phyloP scores from a whole-genome alignment of 768 basidiomycete species.

The Calvatia gigantea region DNA sequence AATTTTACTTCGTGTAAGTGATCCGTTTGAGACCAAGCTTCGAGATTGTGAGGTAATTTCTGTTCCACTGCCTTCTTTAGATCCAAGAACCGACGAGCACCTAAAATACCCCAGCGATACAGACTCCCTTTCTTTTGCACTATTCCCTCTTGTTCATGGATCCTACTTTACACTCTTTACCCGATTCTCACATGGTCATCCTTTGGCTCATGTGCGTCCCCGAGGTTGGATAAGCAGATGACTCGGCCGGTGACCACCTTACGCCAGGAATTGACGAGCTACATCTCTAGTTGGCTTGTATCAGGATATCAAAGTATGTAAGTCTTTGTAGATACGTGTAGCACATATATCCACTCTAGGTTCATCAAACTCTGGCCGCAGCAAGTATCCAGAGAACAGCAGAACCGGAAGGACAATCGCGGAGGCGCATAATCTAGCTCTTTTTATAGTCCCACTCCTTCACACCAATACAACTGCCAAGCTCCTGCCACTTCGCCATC shows the following conservation, averaged over 20 bases:
- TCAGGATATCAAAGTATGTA: neutral
- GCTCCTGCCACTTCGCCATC: conserved; percentile 59
- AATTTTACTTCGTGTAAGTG: neutral
- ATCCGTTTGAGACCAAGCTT: too few relatives aligned
- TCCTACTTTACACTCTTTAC: too few relatives aligned
- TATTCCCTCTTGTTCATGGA: too few relatives aligned
- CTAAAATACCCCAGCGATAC: too few relatives aligned
- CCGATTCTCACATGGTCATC: too few relatives aligned
- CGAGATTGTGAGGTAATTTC: too few relatives aligned
- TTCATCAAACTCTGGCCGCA: neutral
- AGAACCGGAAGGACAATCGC: neutral
- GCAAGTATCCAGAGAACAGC: neutral
- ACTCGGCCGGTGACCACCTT: too few relatives aligned
- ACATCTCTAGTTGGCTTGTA: neutral
- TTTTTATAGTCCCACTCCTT: conserved; percentile 79
- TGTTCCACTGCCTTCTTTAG: too few relatives aligned
- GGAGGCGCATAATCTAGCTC: neutral
- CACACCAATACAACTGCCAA: conserved; percentile 68
- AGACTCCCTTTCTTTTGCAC: too few relatives aligned
- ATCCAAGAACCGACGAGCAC: too few relatives aligned
- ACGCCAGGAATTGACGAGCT: neutral
- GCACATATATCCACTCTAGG: neutral
- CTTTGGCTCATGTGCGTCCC: too few relatives aligned
- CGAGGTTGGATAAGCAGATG: too few relatives aligned
- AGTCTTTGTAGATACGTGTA: neutral